These are phyloP conservation scores for Rhizoclosmatium globosum DNA, from an alignment of 192 early-diverging fungal genomes.

Conservation along the genomic window DNA sequence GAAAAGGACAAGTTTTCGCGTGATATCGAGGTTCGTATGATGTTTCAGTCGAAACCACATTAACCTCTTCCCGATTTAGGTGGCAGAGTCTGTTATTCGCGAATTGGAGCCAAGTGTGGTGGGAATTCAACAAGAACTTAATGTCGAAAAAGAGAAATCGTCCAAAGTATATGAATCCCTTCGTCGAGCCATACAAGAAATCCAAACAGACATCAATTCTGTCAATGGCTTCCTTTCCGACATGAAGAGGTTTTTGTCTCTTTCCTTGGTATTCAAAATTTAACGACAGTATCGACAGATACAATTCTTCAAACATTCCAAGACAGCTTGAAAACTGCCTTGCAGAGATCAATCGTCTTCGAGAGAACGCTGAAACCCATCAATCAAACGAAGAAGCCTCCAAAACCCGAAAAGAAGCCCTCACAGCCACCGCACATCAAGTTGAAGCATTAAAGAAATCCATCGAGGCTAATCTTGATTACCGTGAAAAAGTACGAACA, in stretches of 20 bases:
- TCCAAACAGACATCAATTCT: neutral
- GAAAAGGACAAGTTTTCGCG: slow-evolving; percentile 50
- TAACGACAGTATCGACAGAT: neutral
- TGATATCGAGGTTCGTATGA: slow-evolving; percentile 39
- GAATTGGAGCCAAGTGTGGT: slow-evolving; percentile 32
- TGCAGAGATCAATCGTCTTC: slow-evolving; percentile 19
- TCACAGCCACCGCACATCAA: slow-evolving; percentile 41
- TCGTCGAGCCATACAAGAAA: slow-evolving; percentile 20
- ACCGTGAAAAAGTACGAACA: slow-evolving; percentile 54
- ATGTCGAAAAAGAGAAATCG: slow-evolving; percentile 15
- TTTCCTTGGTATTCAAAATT: neutral
- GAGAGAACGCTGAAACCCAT: slow-evolving; percentile 43
- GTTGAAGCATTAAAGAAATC: slow-evolving; percentile 37
- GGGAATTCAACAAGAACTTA: slow-evolving; percentile 43
- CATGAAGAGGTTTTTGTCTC: neutral
- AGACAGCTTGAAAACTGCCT: slow-evolving; percentile 33
- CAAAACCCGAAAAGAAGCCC: slow-evolving; percentile 44
- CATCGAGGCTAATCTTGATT: slow-evolving; percentile 59
- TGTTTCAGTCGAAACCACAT: neutral
- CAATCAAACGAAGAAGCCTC: slow-evolving; percentile 48
- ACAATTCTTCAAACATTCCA: slow-evolving; percentile 26
- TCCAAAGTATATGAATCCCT: neutral
- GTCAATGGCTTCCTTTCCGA: slow-evolving; percentile 5
- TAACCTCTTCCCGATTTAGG: neutral
- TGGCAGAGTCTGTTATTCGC: slow-evolving; percentile 24